phyloP scores from a whole-genome alignment of 2,329 filamentous ascomycete species.

The Neonectria sp. region DNA sequence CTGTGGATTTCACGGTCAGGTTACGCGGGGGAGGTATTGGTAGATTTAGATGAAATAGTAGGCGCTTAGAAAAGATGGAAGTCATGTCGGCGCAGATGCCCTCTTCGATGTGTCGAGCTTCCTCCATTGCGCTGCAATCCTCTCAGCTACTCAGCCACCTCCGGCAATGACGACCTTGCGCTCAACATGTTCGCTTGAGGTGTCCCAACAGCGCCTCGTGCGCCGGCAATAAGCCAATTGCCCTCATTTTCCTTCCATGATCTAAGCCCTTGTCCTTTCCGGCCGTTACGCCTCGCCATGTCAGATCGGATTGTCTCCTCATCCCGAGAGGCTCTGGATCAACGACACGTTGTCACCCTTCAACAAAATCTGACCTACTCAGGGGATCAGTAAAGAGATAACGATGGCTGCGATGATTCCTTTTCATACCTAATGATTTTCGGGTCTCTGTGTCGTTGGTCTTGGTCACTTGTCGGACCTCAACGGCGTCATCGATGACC shows the following conservation, averaged over 20 bases:
- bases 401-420: not conserved
- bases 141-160: constrained; percentile 14
- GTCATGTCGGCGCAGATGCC: constrained; percentile 21
- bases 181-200: constrained; percentile 22
- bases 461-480: constrained; percentile 90
- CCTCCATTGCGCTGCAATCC: constrained; percentile 13
- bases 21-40: not conserved
- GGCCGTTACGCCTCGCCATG: constrained; percentile 21
- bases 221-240: constrained; percentile 20
- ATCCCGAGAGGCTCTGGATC: constrained; percentile 71
- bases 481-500: constrained; percentile 94
- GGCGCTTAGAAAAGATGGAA: constrained; percentile 4
- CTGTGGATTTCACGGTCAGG: not conserved
- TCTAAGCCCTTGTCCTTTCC: constrained; percentile 21
- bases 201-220: constrained; percentile 18
- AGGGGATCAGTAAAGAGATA: constrained; percentile 42
- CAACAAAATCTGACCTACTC: constrained; percentile 83
- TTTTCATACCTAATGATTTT: constrained; percentile 79
- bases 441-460: constrained; percentile 82
- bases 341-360: constrained; percentile 92
- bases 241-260: constrained; percentile 19
- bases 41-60: not conserved
- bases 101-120: constrained; percentile 10
- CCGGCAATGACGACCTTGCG: constrained; percentile 21
- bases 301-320: constrained; percentile 26